Percentiles rank a stretch among this genome's conserved stretches.
These are phyloP conservation scores for Rhodamnia rubescens DNA, from an alignment of 345 rosid species.

Conservation along the genomic window DNA sequence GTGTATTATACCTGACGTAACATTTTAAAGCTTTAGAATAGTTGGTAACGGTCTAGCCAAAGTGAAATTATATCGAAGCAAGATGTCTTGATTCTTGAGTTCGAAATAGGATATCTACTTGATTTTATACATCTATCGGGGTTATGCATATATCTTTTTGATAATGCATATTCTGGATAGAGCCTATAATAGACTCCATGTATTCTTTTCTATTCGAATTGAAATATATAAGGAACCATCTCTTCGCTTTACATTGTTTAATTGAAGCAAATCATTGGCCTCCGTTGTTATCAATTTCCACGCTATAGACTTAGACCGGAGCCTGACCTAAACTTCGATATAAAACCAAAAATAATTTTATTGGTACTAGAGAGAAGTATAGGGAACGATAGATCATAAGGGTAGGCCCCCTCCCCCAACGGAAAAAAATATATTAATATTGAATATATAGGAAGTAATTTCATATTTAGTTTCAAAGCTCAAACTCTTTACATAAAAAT, in stretches of 20 bases:
- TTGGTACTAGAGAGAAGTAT: background rate
- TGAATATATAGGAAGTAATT: background rate
- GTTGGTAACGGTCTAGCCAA: background rate
- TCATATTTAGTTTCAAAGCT: background rate
- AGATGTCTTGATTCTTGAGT: background rate
- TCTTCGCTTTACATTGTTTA: too few species aligned
- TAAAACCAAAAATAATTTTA: background rate
- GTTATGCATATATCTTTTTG: too few species aligned
- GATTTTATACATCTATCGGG: too few species aligned
- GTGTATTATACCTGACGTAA: background rate
- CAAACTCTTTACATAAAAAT: background rate
- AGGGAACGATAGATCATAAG: background rate
- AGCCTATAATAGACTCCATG: too few species aligned
- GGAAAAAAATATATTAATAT: background rate
- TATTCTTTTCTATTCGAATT: too few species aligned
- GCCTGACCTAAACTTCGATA: background rate
- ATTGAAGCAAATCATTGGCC: background rate
- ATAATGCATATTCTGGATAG: too few species aligned
- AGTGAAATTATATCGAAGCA: background rate
- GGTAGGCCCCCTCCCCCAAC: background rate
- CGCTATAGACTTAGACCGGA: background rate
- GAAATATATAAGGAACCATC: too few species aligned
- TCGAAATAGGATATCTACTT: too few species aligned
- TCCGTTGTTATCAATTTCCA: background rate
- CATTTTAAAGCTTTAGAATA: background rate